These are phyloP conservation scores for Podospora australis DNA, from an alignment of 495 filamentous ascomycete species.

Conservation along the genomic window DNA sequence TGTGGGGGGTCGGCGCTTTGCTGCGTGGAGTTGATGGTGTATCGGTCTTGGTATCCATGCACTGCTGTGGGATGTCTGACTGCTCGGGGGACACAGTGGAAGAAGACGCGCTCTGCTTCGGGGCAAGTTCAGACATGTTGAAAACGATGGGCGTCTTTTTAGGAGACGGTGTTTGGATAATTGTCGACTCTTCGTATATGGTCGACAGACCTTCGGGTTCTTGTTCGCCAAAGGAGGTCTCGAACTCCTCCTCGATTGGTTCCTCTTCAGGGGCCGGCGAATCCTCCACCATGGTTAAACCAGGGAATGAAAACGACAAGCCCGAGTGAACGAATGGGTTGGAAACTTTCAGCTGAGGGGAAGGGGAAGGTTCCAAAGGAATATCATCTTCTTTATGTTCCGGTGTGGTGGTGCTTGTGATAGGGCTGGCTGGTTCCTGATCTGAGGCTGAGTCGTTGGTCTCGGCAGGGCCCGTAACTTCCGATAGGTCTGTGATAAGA, in stretches of 20 bases:
- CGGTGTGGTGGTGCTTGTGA: neutral
- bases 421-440: conserved; percentile 17
- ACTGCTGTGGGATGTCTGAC: neutral
- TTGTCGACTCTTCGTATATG: conserved; percentile 22
- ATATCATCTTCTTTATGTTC: too few species aligned
- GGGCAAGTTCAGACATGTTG: neutral
- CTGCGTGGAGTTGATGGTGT: neutral
- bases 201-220: conserved; percentile 26
- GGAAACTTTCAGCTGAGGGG: neutral
- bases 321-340: neutral
- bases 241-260: neutral
- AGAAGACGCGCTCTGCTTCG: neutral
- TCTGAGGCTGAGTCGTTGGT: conserved; percentile 1
- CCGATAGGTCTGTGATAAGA: neutral
- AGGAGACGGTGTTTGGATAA: conserved; percentile 1
- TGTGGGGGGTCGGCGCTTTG: neutral
- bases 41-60: neutral
- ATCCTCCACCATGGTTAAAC: too few species aligned
- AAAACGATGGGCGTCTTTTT: neutral
- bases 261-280: neutral
- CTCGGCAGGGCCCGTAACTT: conserved; percentile 1
- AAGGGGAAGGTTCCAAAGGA: neutral
- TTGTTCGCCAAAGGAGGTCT: conserved; percentile 3
- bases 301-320: neutral
- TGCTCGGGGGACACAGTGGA: neutral